These are phyloP conservation scores for Malassezia restricta DNA, from an alignment of 1,284 basidiomycete species.

Conservation along the genomic window DNA sequence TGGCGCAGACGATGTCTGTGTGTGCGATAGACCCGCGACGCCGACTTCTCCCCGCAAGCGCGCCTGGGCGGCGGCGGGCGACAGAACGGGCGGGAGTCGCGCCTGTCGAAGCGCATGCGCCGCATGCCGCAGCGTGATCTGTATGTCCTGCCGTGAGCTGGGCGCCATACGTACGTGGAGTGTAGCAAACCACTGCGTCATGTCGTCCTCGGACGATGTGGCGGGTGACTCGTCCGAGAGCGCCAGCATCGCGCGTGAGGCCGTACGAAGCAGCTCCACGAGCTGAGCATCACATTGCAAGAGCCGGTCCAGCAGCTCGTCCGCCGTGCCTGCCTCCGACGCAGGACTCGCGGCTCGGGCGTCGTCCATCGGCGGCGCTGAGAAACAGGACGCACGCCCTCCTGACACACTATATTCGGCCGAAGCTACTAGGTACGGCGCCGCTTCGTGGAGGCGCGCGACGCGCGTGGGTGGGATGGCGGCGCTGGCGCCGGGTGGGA, in stretches of 20 bases:
- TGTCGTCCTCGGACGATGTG: not conserved
- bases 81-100: conserved; percentile 11
- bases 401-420: not conserved
- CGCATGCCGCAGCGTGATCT: conserved; percentile 12
- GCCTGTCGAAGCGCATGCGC: conserved; percentile 16
- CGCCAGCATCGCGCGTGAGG: not conserved
- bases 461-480: too few species aligned
- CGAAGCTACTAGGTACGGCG: not conserved
- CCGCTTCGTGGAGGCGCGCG: too few species aligned
- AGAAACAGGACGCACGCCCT: not conserved
- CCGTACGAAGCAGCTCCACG: conserved; percentile 4
- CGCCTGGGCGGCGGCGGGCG: conserved; percentile 8
- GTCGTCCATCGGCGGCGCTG: not conserved
- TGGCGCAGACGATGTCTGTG: not conserved
- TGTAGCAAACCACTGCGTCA: conserved; percentile 9
- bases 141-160: conserved; percentile 12
- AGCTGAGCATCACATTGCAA: conserved; percentile 16
- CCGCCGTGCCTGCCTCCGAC: conserved; percentile 6
- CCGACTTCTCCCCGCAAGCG: conserved; percentile 14
- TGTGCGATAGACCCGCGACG: conserved; percentile 5
- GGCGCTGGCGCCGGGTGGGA: too few species aligned
- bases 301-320: conserved; percentile 11
- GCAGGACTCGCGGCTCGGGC: not conserved
- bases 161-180: conserved; percentile 6
- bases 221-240: not conserved